A percentile compares a stretch with the other conserved stretches of the same genome.
Conservation (phyloP, 225 moss, liverwort and hornwort genomes). For the Lunularia cruciata region DNA sequence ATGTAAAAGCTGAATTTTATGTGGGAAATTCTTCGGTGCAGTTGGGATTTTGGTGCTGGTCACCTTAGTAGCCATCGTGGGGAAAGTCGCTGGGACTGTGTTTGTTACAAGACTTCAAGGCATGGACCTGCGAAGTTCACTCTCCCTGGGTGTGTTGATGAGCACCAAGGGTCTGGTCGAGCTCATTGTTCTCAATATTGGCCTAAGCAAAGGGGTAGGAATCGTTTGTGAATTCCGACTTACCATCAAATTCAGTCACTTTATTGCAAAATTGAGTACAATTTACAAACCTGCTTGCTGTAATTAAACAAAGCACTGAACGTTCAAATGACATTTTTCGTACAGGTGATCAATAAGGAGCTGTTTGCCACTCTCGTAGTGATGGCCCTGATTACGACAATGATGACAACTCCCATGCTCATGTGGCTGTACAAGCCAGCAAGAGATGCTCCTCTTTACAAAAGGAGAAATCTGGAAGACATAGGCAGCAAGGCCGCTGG, state of each 20-base stretch:
- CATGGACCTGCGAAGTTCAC: slow-evolving; percentile 42
- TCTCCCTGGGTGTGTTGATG: slow-evolving; percentile 72
- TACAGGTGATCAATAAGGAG: slow-evolving; percentile 67
- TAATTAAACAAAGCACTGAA: too few relatives aligned
- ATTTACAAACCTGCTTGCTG: too few relatives aligned
- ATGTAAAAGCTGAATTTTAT: background rate
- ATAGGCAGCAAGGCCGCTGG: slow-evolving; percentile 9
- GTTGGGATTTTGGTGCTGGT: slow-evolving; percentile 63
- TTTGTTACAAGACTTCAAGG: slow-evolving; percentile 52
- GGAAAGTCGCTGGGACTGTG: slow-evolving; percentile 56
- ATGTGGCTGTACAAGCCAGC: slow-evolving; percentile 74
- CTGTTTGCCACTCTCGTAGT: slow-evolving; percentile 73
- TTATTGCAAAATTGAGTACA: too few relatives aligned
- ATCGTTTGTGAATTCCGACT: background rate
- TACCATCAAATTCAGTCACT: background rate
- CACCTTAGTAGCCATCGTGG: slow-evolving; percentile 49
- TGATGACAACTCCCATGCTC: slow-evolving; percentile 62
- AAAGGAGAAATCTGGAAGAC: slow-evolving; percentile 47
- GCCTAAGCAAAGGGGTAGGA: slow-evolving; percentile 64
- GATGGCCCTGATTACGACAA: slow-evolving; percentile 70
- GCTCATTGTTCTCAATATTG: slow-evolving; percentile 82
- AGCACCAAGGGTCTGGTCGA: slow-evolving; percentile 83
- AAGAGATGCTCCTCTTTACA: slow-evolving; percentile 50
- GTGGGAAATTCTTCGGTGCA: slow-evolving; percentile 26
- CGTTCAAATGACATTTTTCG: too few relatives aligned